phyloP scores from a whole-genome alignment of 2,329 filamentous ascomycete genomes.

The Fusarium albidum region DNA sequence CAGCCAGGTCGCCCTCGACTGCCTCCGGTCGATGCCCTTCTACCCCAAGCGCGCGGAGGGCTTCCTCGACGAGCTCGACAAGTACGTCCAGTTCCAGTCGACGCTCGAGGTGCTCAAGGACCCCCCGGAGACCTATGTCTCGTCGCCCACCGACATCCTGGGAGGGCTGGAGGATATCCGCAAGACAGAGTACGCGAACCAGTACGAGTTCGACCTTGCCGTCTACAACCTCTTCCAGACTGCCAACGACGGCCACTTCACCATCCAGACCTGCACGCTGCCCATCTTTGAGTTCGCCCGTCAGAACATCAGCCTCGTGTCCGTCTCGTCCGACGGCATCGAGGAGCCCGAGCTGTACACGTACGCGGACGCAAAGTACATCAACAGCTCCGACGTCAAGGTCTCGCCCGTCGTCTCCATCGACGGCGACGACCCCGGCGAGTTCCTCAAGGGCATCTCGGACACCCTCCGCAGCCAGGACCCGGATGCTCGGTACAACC shows the following conservation, averaged over 20 bases:
- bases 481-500: constrained; percentile 7
- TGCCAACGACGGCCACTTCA: constrained; percentile 1
- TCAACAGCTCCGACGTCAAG: not conserved
- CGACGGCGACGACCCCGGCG: not conserved
- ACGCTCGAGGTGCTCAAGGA: constrained; percentile 22
- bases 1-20: not conserved
- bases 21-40: constrained; percentile 7
- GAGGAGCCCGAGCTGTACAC: constrained; percentile 1
- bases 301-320: not conserved
- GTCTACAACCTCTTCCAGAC: constrained; percentile 4
- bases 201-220: constrained; percentile 11
- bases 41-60: not conserved
- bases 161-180: constrained; percentile 6
- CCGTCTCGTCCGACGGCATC: not conserved
- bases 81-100: constrained; percentile 18
- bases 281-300: not conserved
- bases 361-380: not conserved
- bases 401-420: constrained; percentile 1
- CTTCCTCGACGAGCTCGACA: constrained; percentile 5
- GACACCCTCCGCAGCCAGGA: not conserved
- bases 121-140: constrained; percentile 15
- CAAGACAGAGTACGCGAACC: not conserved
- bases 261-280: not conserved
- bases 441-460: not conserved
- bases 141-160: constrained; percentile 11